Evolutionary conservation across 768 basidiomycete species (phyloP).

Genomic region (Vishniacozyma victoriae): DNA sequence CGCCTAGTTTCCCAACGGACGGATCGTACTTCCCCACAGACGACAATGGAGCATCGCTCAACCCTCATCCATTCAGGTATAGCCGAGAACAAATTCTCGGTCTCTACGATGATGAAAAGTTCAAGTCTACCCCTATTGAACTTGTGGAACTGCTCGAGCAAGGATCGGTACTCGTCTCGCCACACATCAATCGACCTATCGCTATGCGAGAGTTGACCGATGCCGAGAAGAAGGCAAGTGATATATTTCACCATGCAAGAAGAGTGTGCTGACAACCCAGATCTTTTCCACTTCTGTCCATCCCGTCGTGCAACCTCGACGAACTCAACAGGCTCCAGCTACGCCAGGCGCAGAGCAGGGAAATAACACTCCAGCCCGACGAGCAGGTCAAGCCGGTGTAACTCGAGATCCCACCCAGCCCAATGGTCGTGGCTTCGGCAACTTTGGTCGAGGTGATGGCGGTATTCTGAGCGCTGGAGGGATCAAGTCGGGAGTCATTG

Average conservation of each 20-base stretch:
- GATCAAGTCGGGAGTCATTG: slow-evolving; percentile 26
- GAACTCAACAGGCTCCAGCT: slow-evolving; percentile 35
- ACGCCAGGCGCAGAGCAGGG: not conserved
- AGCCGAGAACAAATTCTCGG: slow-evolving; percentile 37
- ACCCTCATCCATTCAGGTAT: slow-evolving; percentile 40
- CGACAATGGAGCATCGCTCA: slow-evolving; percentile 3
- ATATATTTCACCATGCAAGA: not conserved
- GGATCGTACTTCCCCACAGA: slow-evolving; percentile 22
- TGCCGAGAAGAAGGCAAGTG: slow-evolving; percentile 76
- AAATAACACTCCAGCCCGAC: not conserved
- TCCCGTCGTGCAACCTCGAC: slow-evolving; percentile 79
- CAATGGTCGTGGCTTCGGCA: slow-evolving; percentile 25
- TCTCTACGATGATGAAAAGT: slow-evolving; percentile 54
- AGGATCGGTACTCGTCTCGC: slow-evolving; percentile 50
- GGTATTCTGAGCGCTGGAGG: slow-evolving; percentile 36
- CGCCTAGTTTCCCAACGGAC: slow-evolving; percentile 29
- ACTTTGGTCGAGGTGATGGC: slow-evolving; percentile 45
- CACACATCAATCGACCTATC: slow-evolving; percentile 65
- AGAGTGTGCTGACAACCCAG: slow-evolving; percentile 48
- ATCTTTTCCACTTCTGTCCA: slow-evolving; percentile 76
- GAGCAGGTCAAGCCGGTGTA: not conserved
- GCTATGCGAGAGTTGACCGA: slow-evolving; percentile 74
- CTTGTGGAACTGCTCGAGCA: slow-evolving; percentile 56
- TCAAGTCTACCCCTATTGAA: slow-evolving; percentile 62
- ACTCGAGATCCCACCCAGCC: slow-evolving; percentile 9